Evolutionary conservation across 306 rosid genomes (phyloP), one percentile per base, ranked within the genome.

Genomic region (Trichosanthes cucumerina): DNA sequence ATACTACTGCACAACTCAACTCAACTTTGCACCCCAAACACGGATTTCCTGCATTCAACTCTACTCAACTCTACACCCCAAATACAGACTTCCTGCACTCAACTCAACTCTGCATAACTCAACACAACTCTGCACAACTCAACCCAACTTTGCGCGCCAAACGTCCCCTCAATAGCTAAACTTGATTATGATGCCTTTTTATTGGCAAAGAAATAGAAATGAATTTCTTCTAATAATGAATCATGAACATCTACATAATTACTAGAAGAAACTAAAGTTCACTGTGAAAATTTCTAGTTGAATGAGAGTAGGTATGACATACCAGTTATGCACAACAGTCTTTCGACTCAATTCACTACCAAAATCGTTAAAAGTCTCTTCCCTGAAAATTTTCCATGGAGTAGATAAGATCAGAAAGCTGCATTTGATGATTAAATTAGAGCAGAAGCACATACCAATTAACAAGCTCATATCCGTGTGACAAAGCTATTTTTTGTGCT

Each of bases 241-340:
- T 66, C 50, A 33, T 19, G 52, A 68, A 13, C 10, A 41, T 68
- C 75, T n/a, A 41, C 53, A 68, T n/a, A 68, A 11, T 18, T 65
- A 3, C 53, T 23, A n/a, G 34, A 62, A 62, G 15, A 66, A 34
- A 21, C 53, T 69, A 38, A 18, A 4, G 75, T 43, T 39, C 72
- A 43, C 75, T 4, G 75, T 69, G 36, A 5, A 41, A 65, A 3
- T 18, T 50, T 24, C 26, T 31, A 75, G 26, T 52, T 34, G 4
- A 33, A 5, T 49, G 58, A 31, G 57, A 72, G 77, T 24, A 13
- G 13, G 56, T 14, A 41, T 66, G 31, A 58, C 81, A 59, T 85
- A 85, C 88, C 88, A 85, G 79, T 85, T 85, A 82, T 85, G 88
- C 64, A 85, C 86, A 62, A 85, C 86, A 13, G 88, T 85, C 81